Conservation (phyloP, 2,329 filamentous ascomycete species). For the Thielaviopsis punctulata region DNA sequence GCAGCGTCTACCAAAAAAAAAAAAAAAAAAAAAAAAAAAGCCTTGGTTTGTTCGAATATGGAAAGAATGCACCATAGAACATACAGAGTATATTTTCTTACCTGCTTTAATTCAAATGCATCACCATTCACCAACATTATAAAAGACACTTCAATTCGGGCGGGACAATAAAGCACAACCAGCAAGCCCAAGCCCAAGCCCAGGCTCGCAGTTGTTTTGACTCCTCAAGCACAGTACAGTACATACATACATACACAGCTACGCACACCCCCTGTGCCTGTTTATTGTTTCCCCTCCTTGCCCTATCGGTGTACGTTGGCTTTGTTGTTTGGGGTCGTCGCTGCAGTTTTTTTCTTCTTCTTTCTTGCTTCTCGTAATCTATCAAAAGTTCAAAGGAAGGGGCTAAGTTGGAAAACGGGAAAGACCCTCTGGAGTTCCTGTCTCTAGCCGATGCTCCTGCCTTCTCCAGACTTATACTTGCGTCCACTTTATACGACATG, state of each 20-base stretch:
- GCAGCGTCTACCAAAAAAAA: too few species aligned
- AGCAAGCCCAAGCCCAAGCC: neutral
- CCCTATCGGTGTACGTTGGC: neutral
- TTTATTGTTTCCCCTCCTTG: neutral
- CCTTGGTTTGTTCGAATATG: neutral
- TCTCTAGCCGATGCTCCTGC: neutral
- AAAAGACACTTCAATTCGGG: neutral
- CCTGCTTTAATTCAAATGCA: neutral
- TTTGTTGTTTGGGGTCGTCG: too few species aligned
- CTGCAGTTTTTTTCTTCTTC: neutral
- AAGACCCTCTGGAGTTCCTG: neutral
- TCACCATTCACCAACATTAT: neutral
- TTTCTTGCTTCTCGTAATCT: neutral
- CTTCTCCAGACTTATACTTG: neutral
- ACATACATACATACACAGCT: neutral
- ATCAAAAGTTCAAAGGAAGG: neutral
- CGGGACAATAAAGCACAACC: neutral
- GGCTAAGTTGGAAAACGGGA: neutral
- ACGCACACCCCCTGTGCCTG: neutral
- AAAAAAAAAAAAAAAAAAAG: too few species aligned
- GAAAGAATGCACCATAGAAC: neutral
- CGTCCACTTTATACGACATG: too few species aligned
- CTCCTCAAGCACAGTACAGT: neutral
- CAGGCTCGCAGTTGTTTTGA: too few species aligned
- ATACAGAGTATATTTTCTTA: neutral